Evolutionary conservation across 2,329 filamentous ascomycete genomes (phyloP), one percentile per base, ranked within the genome.

Genomic region (Aspergillus nomiae): DNA sequence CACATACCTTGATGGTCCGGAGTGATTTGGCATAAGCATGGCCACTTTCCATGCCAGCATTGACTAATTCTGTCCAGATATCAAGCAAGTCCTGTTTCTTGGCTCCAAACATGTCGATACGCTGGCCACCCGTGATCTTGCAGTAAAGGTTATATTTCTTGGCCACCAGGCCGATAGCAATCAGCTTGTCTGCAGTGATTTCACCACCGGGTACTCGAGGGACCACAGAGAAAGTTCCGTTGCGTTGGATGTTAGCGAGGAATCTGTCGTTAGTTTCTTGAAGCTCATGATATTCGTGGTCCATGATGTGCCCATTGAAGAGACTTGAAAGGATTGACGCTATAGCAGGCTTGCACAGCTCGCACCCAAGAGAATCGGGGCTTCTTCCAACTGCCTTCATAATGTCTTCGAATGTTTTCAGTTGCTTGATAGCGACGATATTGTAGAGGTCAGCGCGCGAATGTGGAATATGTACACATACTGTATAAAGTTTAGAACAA

Each of bases 211-310:
- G 85, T 1, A 97, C 88, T 51, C 93, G 88, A 3, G 93, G 93
- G 0, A 97, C 86, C 12, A 97, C 92, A 1, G 91, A 94, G 78
- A 93, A 97, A 0, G 92, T 97, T 46, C 93, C 93, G 76, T 97
- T 93, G 43, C 93, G 87, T 76, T 97, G 93, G 60, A 97, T 95
- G 74, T 97, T 97, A 58, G 88, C 93, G 56, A 97, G 81, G 76
- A 91, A 97, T 51, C 89, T 85, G 76, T 97, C 94, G 75, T 97
- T 97, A 6, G 93, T 97, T 64, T 97, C 93, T 76, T 96, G 93
- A 0, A 96, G 84, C 26, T 91, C 91, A 73, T 92, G 87, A 3
- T 86, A 81, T 0, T 87, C 83, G 63, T 85, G 83, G 67, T 91
- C 87, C 83, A 97, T 89, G 66, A 97, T 84, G 73, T 95, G 92